Evolutionary conservation across 179 eudicot species (phyloP).

Genomic region (Gypsophila paniculata): DNA sequence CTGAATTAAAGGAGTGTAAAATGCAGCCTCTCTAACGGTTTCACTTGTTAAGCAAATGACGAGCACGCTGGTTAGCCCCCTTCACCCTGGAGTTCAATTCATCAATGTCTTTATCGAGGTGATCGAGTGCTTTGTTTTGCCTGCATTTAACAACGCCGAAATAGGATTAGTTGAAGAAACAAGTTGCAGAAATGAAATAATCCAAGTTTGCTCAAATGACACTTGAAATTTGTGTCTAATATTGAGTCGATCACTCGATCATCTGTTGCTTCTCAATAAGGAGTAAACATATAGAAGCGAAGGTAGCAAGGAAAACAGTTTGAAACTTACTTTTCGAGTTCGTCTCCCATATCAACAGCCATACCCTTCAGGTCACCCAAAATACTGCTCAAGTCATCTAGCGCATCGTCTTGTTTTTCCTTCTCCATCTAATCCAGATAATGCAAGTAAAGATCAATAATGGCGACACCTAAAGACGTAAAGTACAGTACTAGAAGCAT

Average conservation of each 20-base stretch:
- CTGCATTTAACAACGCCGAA: conserved; percentile 34
- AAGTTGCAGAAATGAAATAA: neutral
- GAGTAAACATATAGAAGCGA: neutral
- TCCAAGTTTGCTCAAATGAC: neutral
- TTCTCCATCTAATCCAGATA: conserved; percentile 56
- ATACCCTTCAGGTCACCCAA: conserved; percentile 93
- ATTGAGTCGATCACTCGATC: no score
- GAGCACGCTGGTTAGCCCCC: conserved; percentile 74
- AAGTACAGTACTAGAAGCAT: neutral
- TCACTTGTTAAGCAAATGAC: conserved; percentile 52
- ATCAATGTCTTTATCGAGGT: conserved; percentile 66
- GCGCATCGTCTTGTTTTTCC: conserved; percentile 80
- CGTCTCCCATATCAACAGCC: conserved; percentile 96
- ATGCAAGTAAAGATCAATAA: neutral
- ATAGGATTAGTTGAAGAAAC: neutral
- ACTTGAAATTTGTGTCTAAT: no score
- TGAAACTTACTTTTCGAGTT: conserved; percentile 64
- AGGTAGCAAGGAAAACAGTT: neutral
- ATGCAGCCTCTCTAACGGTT: conserved; percentile 14
- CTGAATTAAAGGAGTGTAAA: conserved; percentile 9
- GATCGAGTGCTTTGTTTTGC: conserved; percentile 89
- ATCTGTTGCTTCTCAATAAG: neutral
- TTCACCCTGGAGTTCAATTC: conserved; percentile 78
- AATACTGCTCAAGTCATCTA: conserved; percentile 66
- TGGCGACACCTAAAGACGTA: neutral